These are phyloP conservation scores for Aspergillus tanneri DNA, from an alignment of 2,329 filamentous ascomycete species.

Conservation along the genomic window DNA sequence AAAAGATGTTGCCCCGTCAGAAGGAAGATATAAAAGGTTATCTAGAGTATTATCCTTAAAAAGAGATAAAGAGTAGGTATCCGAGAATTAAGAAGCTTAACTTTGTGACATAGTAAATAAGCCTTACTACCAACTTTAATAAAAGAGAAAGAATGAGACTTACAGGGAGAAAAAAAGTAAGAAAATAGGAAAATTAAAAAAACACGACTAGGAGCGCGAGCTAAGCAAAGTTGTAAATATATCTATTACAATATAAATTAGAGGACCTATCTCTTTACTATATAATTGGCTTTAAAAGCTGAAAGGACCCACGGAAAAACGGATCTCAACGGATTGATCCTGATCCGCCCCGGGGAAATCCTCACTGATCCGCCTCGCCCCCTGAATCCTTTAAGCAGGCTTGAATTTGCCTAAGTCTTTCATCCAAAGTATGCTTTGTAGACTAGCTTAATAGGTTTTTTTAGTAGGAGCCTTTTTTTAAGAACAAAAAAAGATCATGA, in stretches of 20 bases:
- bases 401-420: too few relatives aligned
- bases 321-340: not conserved
- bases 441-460: too few relatives aligned
- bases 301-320: too few relatives aligned
- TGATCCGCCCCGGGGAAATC: not conserved
- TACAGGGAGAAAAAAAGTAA: constrained; percentile 1
- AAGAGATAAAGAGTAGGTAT: not conserved
- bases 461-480: too few relatives aligned
- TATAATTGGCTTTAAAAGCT: not conserved
- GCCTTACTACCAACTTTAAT: not conserved
- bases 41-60: not conserved
- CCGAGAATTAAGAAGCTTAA: not conserved
- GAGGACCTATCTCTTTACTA: not conserved
- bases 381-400: too few relatives aligned
- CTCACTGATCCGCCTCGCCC: too few relatives aligned
- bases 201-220: not conserved
- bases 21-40: not conserved
- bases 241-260: constrained; percentile 1
- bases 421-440: too few relatives aligned
- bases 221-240: not conserved
- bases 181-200: not conserved
- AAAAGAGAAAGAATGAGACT: not conserved
- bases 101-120: constrained; percentile 1
- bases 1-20: not conserved
- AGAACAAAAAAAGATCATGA: too few relatives aligned